These are phyloP conservation scores for Trichoderma atroviride DNA, from an alignment of 2,329 filamentous ascomycete genomes.

Conservation along the genomic window DNA sequence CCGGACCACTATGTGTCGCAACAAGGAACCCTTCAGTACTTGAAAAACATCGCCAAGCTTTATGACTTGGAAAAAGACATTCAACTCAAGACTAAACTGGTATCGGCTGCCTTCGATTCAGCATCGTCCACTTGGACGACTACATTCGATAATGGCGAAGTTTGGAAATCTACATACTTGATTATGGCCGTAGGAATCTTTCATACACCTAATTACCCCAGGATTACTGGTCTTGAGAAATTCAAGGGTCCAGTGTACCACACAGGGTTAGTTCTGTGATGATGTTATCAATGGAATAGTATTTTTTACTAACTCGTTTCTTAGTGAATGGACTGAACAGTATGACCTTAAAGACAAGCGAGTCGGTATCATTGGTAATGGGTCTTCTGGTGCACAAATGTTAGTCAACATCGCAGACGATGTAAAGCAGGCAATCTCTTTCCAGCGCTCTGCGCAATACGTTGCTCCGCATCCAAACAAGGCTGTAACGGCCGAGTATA, in stretches of 20 bases:
- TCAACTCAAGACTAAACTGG: background rate
- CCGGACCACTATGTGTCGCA: conserved; percentile 4
- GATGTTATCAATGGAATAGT: background rate
- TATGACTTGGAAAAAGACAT: background rate
- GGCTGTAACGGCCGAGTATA: background rate
- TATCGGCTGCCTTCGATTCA: background rate
- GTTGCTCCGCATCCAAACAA: background rate
- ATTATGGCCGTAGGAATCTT: background rate
- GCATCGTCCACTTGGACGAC: background rate
- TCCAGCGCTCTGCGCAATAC: background rate
- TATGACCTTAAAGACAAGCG: background rate
- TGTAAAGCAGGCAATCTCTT: conserved; percentile 5
- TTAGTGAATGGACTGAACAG: background rate
- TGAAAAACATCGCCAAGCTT: background rate
- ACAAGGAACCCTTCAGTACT: background rate
- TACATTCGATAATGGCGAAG: background rate
- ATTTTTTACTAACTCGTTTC: background rate
- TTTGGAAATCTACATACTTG: background rate
- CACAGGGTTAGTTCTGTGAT: background rate
- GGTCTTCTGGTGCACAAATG: background rate
- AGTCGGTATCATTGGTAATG: conserved; percentile 10
- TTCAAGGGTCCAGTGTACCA: background rate
- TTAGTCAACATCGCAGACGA: background rate
- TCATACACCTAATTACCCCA: background rate
- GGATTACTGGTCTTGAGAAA: background rate